Conservation (phyloP, 768 basidiomycete genomes). For the Daedalea quercina region DNA sequence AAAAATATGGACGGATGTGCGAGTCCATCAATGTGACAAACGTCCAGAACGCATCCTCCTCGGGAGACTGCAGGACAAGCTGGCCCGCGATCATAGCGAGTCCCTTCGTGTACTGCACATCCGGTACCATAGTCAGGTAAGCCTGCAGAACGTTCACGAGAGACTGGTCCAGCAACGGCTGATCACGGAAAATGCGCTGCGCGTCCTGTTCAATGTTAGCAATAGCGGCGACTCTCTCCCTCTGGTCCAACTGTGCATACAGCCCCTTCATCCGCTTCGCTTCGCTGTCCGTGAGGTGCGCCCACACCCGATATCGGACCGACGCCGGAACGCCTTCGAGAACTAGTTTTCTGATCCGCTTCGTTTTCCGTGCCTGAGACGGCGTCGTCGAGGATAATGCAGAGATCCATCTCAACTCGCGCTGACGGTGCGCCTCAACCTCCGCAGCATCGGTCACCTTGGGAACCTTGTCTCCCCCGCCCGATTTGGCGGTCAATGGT, state of each 20-base stretch:
- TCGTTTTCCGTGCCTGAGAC: conserved; percentile 64
- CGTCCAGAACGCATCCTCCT: conserved; percentile 90
- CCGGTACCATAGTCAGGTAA: conserved; percentile 82
- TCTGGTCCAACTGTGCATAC: conserved; percentile 54
- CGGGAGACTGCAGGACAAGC: conserved; percentile 66
- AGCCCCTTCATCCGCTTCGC: conserved; percentile 62
- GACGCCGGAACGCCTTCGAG: conserved; percentile 76
- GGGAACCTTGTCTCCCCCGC: neutral
- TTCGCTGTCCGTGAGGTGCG: conserved; percentile 71
- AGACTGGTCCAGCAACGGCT: conserved; percentile 48
- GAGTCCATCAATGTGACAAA: conserved; percentile 84
- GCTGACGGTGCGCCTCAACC: conserved; percentile 59
- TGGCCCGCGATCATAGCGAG: conserved; percentile 67
- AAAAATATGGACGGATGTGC: conserved; percentile 75
- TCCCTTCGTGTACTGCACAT: conserved; percentile 61
- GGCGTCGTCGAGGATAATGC: conserved; percentile 50
- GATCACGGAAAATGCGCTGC: conserved; percentile 44
- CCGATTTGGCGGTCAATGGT: conserved; percentile 16
- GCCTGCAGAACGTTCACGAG: conserved; percentile 53
- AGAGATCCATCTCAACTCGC: conserved; percentile 73
- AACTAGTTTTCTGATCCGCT: conserved; percentile 70
- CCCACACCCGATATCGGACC: conserved; percentile 82
- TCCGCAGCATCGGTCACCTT: conserved; percentile 4
- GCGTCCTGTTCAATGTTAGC: conserved; percentile 57
- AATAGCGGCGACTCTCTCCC: conserved; percentile 43